Evolutionary conservation across 2,329 filamentous ascomycete genomes (phyloP), one percentile per base, ranked within the genome.

Genomic region (Calonectria hawksworthii): DNA sequence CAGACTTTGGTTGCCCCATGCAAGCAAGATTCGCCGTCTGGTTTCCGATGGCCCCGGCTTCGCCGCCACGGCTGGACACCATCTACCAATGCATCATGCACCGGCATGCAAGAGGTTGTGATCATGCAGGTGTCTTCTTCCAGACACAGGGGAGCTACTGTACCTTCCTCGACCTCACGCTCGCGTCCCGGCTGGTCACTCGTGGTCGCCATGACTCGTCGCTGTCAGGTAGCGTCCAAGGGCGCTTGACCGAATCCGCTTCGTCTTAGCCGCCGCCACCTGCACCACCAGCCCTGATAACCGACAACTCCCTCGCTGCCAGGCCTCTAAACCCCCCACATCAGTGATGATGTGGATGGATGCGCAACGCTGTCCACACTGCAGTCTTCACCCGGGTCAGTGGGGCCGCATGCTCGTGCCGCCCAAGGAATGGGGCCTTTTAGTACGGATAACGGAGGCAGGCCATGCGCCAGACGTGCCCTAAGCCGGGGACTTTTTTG

Each of bases 91-190:
- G 54, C 69, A 75, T 75, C 78, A 76, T 77, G 68, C 78, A 66
- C 72, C 74, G 71, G 69, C 72, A 73, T 77, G 78, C 74, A 74
- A 56, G 72, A 78, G 75, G 78, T 74, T 76, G 73, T 81, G 79
- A 80, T 80, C 78, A 81, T 81, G 79, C 79, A 80, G 74, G 76
- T 79, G 76, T 72, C 76, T 80, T 74, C 56, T 71, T 78, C 72
- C 47, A 78, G 74, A 74, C 56, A 74, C 77, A 61, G 52, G 67
- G 65, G 66, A 68, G 75, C 74, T 75, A 68, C 52, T 72, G 47
- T 65, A 59, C 75, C 14, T 30, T 69, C 38, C 41, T 34, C 26
- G 16, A 61, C 38, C 41, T 28, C 52, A 30, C 54, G 16, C 44
- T 63, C 68, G 21, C 54, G 30, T 26, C 56, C 56, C 28, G 64